Conservation (phyloP, 2,329 filamentous ascomycete genomes). For the Aspergillus novofumigatus region DNA sequence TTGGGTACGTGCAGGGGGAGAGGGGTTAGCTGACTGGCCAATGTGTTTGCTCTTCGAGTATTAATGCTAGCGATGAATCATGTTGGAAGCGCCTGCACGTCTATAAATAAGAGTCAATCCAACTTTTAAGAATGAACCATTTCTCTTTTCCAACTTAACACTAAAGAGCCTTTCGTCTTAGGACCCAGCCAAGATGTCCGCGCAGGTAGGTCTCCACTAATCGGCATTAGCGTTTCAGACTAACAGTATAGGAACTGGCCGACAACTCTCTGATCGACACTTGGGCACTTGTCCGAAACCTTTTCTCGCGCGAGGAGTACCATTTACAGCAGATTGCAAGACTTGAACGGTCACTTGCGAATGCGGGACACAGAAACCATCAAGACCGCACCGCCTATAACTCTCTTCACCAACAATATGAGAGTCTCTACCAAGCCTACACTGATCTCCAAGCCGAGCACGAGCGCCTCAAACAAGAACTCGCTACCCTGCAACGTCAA, state of each 20-base stretch:
- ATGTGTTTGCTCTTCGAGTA: too few species aligned
- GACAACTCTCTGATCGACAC: background rate
- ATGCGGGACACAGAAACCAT: constrained; percentile 1
- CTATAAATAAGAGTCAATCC: too few species aligned
- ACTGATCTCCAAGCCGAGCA: background rate
- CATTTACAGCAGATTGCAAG: constrained; percentile 4
- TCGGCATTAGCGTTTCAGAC: background rate
- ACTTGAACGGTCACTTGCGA: constrained; percentile 5
- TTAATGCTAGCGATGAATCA: too few species aligned
- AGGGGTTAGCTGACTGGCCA: too few species aligned
- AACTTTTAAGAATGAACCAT: too few species aligned
- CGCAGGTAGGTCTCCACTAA: background rate
- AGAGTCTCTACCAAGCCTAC: background rate
- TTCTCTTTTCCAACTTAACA: too few species aligned
- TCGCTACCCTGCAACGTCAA: too few species aligned
- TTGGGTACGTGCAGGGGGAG: too few species aligned
- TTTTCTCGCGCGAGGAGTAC: constrained; percentile 4
- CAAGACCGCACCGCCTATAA: constrained; percentile 2
- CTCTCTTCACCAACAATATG: background rate
- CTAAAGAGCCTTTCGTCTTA: too few species aligned
- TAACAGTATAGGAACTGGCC: background rate
- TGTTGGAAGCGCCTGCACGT: too few species aligned
- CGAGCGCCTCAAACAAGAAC: background rate
- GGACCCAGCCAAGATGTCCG: too few species aligned
- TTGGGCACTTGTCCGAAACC: constrained; percentile 2